Percentiles rank a stretch among this genome's conserved stretches.
phyloP scores from a whole-genome alignment of 148 eudicot genomes.

The Agrostemma githago region DNA sequence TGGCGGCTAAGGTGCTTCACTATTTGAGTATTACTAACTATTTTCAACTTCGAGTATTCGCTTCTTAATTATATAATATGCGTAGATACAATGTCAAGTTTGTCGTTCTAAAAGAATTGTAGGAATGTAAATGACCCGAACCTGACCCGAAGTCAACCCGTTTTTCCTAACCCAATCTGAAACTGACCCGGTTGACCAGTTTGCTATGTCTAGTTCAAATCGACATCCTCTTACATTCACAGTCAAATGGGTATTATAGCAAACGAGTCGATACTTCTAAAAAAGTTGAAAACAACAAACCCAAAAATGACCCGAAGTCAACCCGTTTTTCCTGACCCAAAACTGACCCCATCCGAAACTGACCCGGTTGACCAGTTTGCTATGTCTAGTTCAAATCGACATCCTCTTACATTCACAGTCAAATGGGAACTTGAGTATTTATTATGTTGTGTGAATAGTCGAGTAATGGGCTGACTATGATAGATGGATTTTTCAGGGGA shows the following conservation, averaged over 20 bases:
- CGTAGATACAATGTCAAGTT: not conserved
- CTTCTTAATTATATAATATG: not conserved
- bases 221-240: not conserved
- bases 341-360: too few species aligned
- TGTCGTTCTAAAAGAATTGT: not conserved
- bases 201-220: not conserved
- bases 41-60: not conserved
- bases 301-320: too few species aligned
- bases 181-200: too few species aligned
- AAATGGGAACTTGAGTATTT: not conserved
- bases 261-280: too few species aligned
- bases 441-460: constrained; percentile 13
- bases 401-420: not conserved
- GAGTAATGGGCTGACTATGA: constrained; percentile 16
- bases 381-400: not conserved
- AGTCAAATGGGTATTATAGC: not conserved
- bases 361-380: too few species aligned
- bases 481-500: constrained; percentile 53
- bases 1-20: constrained; percentile 81
- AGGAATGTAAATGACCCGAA: not conserved
- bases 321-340: too few species aligned
- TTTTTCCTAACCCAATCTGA: too few species aligned
- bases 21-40: not conserved
- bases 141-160: too few species aligned
- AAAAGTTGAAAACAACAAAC: not conserved